Base-by-base conservation (phyloP, 2,329 filamentous ascomycete genomes). In the Gaeumannomyces sp. region DNA sequence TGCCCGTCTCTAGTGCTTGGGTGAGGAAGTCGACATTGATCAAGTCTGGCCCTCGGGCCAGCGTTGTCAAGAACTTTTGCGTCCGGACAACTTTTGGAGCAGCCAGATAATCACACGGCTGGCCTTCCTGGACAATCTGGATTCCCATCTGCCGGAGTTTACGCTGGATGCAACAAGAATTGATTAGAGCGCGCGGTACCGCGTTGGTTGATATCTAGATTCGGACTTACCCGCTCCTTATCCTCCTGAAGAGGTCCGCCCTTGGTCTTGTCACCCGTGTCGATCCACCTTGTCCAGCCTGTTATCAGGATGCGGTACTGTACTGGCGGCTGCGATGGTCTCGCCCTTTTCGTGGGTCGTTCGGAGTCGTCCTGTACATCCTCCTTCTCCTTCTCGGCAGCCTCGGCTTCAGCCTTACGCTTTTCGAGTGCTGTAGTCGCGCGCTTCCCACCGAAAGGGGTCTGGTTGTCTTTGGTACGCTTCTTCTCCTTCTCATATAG, bases 401-500 rank as follows among this genome's bases (percentile, higher is more conserved):
- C 74, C 65, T 70, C 75, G 11, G 71, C 70, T 16, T 72, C 73
- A 62, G 73, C 72, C 25, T 74, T 73, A 63, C 81, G 77, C 70
- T 81, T 83, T 65, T 89, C 86, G 25, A 84, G 79, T 65, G 80
- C 75, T 64, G 88, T 83, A 2, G 85, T 82, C 1, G 86, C 86
- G 62, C 85, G 80, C 71, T 87, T 88, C 28, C 86, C 86, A 29
- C 87, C 86, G 81, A 85, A 89, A 0, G 82, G 80, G 2, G 77
- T 78, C 35, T 76, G 75, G 3, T 73, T 80, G 62, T 79, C 76
- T 68, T 83, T 86, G 67, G 73, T 76, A 27, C 95, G 87, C 78
- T 96, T 97, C 80, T 86, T 92, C 77, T 99, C 95, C 73, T 95
- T 97, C 72, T 98, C 90, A 72, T 95, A 99, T 38, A 96, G 80